These are phyloP conservation scores for Solanum neorickii DNA, from an alignment of 257 asterid species.

Conservation along the genomic window DNA sequence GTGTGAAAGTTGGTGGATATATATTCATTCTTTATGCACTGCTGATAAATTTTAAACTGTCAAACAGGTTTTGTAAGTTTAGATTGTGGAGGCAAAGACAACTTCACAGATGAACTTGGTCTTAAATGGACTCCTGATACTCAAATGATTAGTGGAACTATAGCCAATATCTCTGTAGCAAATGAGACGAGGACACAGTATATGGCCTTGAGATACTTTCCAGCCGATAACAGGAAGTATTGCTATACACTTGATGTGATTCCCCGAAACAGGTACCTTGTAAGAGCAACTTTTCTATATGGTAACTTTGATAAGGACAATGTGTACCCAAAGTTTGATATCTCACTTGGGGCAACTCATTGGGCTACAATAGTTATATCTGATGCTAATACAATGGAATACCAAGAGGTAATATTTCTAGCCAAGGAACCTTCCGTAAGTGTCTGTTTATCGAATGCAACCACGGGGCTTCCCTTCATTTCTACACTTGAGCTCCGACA, in stretches of 20 bases:
- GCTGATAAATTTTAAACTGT: not conserved
- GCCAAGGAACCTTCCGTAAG: conserved; percentile 72
- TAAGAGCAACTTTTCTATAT: conserved; percentile 85
- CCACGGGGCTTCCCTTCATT: conserved; percentile 92
- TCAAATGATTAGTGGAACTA: conserved; percentile 42
- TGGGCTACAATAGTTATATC: conserved; percentile 88
- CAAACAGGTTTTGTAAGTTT: conserved; percentile 82
- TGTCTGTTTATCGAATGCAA: conserved; percentile 89
- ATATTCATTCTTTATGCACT: not conserved
- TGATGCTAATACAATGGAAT: conserved; percentile 67
- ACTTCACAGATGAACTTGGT: conserved; percentile 66
- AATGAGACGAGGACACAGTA: conserved; percentile 68
- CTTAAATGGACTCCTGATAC: conserved; percentile 67
- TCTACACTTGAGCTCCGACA: conserved; percentile 95
- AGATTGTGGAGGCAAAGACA: conserved; percentile 77
- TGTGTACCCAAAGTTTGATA: conserved; percentile 87
- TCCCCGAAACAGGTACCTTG: conserved; percentile 74
- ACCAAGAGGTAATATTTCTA: conserved; percentile 75
- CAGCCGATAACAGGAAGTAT: conserved; percentile 75
- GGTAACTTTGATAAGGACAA: conserved; percentile 67
- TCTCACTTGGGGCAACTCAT: conserved; percentile 82
- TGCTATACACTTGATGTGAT: conserved; percentile 68
- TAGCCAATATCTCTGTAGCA: conserved; percentile 42
- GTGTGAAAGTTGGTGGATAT: not conserved
- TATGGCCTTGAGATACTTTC: conserved; percentile 62